phyloP scores from a whole-genome alignment of 2,329 filamentous ascomycete species.

The Pochonia chlamydosporia region DNA sequence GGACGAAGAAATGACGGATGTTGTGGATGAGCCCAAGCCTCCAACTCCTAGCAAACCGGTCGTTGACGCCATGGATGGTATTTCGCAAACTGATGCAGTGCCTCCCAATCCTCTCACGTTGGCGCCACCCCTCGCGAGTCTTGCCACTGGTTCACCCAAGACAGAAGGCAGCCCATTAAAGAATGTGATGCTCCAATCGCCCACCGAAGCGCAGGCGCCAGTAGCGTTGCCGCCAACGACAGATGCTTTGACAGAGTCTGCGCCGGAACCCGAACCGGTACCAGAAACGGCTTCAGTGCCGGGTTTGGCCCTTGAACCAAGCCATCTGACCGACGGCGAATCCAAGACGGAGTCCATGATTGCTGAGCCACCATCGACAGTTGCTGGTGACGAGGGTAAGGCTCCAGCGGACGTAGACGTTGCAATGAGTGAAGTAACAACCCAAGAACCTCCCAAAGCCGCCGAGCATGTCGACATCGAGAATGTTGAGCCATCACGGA shows the following conservation, averaged over 20 bases:
- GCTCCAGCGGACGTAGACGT: slow-evolving; percentile 20
- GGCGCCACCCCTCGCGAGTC: slow-evolving; percentile 21
- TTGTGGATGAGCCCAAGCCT: slow-evolving; percentile 20
- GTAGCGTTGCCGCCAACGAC: background rate
- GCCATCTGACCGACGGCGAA: slow-evolving; percentile 6
- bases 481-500: background rate
- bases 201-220: slow-evolving; percentile 27
- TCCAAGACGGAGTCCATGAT: slow-evolving; percentile 17
- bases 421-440: background rate
- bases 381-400: slow-evolving; percentile 23
- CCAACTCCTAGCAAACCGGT: slow-evolving; percentile 13
- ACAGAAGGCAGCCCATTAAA: slow-evolving; percentile 48
- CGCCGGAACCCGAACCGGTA: slow-evolving; percentile 5
- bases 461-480: background rate
- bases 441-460: slow-evolving; percentile 7
- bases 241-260: background rate
- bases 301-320: background rate
- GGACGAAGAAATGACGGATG: slow-evolving; percentile 33
- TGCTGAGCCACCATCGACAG: slow-evolving; percentile 25
- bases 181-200: slow-evolving; percentile 43
- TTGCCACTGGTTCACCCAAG: slow-evolving; percentile 24
- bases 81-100: slow-evolving; percentile 11
- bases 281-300: background rate
- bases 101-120: slow-evolving; percentile 25
- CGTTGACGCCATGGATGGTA: slow-evolving; percentile 21